These are phyloP conservation scores for Penicillium sp. DNA, from an alignment of 2,329 filamentous ascomycete genomes.

Conservation along the genomic window DNA sequence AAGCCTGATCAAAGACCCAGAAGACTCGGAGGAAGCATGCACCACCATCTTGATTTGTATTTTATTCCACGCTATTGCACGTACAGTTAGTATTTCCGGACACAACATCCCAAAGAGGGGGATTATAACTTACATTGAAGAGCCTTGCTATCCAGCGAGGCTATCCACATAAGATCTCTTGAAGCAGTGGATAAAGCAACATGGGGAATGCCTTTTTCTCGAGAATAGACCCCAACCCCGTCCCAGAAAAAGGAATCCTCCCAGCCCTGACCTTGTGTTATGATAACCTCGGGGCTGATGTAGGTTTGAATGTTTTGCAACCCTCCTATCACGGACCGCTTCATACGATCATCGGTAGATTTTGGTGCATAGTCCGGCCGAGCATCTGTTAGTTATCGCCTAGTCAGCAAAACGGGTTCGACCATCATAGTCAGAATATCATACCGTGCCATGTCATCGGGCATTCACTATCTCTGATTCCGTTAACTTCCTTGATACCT, in stretches of 20 bases:
- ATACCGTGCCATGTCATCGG: conserved; percentile 60
- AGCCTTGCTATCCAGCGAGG: conserved; percentile 70
- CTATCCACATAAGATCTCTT: conserved; percentile 69
- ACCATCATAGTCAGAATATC: conserved; percentile 46
- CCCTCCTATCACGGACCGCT: conserved; percentile 61
- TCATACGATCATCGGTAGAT: conserved; percentile 69
- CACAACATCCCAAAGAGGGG: background rate
- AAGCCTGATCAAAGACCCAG: conserved; percentile 72
- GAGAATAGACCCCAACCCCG: conserved; percentile 57
- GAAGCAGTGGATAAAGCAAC: conserved; percentile 70
- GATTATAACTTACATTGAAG: conserved; percentile 55
- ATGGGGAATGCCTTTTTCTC: conserved; percentile 56
- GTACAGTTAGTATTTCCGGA: conserved; percentile 8
- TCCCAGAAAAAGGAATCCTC: conserved; percentile 70
- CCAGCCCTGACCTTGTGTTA: conserved; percentile 64
- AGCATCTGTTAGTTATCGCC: conserved; percentile 52
- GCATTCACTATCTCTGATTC: conserved; percentile 66
- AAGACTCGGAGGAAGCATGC: conserved; percentile 67
- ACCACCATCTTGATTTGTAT: conserved; percentile 79
- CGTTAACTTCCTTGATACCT: conserved; percentile 73
- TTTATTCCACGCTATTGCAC: conserved; percentile 67
- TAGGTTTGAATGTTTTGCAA: conserved; percentile 69
- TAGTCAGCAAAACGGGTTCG: conserved; percentile 2
- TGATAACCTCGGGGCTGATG: conserved; percentile 72
- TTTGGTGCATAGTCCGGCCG: conserved; percentile 69